Evolutionary conservation across 2,329 filamentous ascomycete species (phyloP).

Genomic region (Cercospora zeina): DNA sequence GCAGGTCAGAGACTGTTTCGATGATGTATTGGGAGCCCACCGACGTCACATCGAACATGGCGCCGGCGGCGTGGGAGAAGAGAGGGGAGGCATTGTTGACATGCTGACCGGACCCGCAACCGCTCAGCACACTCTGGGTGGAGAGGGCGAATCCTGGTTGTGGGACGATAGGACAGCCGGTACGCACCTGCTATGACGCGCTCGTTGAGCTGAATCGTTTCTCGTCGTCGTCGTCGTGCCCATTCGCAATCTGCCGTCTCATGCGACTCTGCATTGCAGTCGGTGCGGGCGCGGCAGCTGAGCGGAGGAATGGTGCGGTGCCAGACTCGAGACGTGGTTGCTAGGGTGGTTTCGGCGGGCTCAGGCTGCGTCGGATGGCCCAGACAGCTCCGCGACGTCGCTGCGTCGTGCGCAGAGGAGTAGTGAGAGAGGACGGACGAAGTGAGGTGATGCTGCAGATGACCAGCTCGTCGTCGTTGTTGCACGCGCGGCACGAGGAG

Average conservation of each 20-base stretch:
- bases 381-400: slow-evolving; percentile 7
- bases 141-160: slow-evolving; percentile 10
- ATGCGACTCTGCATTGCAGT: slow-evolving; percentile 12
- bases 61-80: slow-evolving; percentile 3
- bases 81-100: slow-evolving; percentile 6
- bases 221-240: slow-evolving; percentile 2
- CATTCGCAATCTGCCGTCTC: slow-evolving; percentile 2
- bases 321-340: slow-evolving; percentile 18
- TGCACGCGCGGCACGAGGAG: not conserved
- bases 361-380: slow-evolving; percentile 2
- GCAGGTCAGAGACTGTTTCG: slow-evolving; percentile 34
- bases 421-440: not conserved
- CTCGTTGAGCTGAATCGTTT: not conserved
- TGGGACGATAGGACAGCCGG: slow-evolving; percentile 7
- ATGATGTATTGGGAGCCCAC: slow-evolving; percentile 31
- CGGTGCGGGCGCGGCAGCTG: not conserved
- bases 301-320: not conserved
- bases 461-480: slow-evolving; percentile 1
- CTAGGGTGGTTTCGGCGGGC: slow-evolving; percentile 14
- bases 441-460: not conserved
- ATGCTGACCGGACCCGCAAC: slow-evolving; percentile 10
- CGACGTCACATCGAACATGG: slow-evolving; percentile 33
- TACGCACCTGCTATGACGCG: slow-evolving; percentile 12
- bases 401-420: not conserved
- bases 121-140: slow-evolving; percentile 6